Evolutionary conservation across 75 land plant species (phyloP).

Genomic region (Pinus albicaulis): DNA sequence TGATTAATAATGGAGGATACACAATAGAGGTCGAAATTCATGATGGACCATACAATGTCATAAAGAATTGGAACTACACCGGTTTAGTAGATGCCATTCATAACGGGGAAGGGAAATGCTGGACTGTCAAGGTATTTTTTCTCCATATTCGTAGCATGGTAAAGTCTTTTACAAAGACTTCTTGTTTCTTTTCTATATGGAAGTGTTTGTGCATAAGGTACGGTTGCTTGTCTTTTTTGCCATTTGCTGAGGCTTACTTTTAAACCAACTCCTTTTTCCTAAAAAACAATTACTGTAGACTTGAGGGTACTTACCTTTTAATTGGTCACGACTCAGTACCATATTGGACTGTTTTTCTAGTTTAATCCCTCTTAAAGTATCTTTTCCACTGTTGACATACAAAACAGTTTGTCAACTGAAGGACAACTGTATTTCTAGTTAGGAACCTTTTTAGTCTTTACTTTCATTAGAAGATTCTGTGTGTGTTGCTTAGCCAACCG

Average conservation of each 20-base stretch:
- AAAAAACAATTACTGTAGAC: no score
- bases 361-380: background rate
- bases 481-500: no score
- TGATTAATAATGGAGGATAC: constrained; percentile 55
- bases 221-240: background rate
- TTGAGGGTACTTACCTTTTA: background rate
- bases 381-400: background rate
- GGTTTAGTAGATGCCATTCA: constrained; percentile 39
- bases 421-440: background rate
- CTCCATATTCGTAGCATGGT: background rate
- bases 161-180: background rate
- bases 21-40: constrained; percentile 54
- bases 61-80: constrained; percentile 54
- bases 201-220: background rate
- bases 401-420: background rate
- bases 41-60: constrained; percentile 56
- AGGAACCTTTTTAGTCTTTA: no score
- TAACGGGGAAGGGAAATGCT: constrained; percentile 40
- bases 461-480: no score
- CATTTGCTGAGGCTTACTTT: background rate
- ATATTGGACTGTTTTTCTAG: background rate
- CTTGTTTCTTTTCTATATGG: background rate
- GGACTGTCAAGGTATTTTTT: constrained; percentile 42
- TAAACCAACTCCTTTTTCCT: no score
- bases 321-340: background rate